phyloP scores from a whole-genome alignment of 805 yeast genomes.

The Monosporozyma aerobia region DNA sequence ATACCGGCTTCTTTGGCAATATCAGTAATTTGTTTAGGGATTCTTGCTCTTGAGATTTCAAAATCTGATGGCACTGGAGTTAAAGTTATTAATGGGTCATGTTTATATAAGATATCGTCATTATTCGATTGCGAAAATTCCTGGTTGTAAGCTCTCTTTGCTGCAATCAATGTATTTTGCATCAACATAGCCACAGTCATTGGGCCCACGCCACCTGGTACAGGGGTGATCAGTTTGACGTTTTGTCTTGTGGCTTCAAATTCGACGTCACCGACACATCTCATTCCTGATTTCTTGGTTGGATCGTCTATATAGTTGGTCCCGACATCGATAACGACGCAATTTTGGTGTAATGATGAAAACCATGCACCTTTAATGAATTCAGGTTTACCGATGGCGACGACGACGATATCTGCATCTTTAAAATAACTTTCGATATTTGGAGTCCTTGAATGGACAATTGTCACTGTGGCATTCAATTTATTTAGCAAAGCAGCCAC shows the following conservation, averaged over 20 bases:
- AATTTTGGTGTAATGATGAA: conserved; percentile 39
- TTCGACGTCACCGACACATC: conserved; percentile 93
- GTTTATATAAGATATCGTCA: conserved; percentile 18
- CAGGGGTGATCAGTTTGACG: conserved; percentile 78
- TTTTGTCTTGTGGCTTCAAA: conserved; percentile 52
- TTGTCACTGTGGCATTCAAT: conserved; percentile 74
- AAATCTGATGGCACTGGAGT: conserved; percentile 85
- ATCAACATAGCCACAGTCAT: conserved; percentile 97
- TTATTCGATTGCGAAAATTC: conserved; percentile 29
- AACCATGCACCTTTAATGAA: conserved; percentile 83
- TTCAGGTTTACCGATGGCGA: conserved; percentile 84
- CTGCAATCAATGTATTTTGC: conserved; percentile 73
- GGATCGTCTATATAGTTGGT: conserved; percentile 79
- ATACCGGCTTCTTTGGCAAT: conserved; percentile 82
- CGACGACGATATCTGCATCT: conserved; percentile 69
- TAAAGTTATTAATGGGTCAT: conserved; percentile 47
- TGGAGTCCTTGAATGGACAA: conserved; percentile 66
- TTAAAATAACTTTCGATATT: conserved; percentile 49
- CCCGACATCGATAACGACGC: conserved; percentile 89
- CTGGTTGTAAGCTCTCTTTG: conserved; percentile 43
- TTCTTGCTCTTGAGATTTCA: conserved; percentile 80
- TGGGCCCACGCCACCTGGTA: conserved; percentile 99
- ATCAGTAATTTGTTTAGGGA: conserved; percentile 68
- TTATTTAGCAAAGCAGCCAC: conserved; percentile 61
- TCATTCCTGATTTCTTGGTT: conserved; percentile 64